These are phyloP conservation scores for Boletus reticulatus DNA, from an alignment of 768 basidiomycete species.

Conservation along the genomic window DNA sequence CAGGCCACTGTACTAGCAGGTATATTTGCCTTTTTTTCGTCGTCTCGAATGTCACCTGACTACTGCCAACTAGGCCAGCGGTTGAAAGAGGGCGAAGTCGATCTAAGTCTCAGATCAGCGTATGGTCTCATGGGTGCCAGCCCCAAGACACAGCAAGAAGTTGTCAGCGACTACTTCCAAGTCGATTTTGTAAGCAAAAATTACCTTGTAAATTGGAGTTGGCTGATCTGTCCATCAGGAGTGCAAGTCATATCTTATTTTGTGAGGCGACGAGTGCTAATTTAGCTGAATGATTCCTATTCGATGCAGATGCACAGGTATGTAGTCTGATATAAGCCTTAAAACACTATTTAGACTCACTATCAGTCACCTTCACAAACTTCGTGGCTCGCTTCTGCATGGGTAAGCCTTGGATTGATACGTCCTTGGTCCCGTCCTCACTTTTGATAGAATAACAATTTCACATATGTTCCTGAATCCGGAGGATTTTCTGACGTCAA, in stretches of 20 bases:
- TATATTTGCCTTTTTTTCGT: conserved; percentile 25
- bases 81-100: conserved; percentile 37
- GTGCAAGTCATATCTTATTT: conserved; percentile 20
- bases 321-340: not conserved
- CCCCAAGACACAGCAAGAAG: conserved; percentile 43
- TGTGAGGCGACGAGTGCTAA: not conserved
- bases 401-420: conserved; percentile 39
- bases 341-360: conserved; percentile 26
- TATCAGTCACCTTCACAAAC: conserved; percentile 59
- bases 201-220: not conserved
- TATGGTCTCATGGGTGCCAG: conserved; percentile 51
- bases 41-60: conserved; percentile 44
- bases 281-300: not conserved
- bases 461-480: conserved; percentile 47
- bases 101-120: conserved; percentile 51
- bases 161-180: conserved; percentile 57
- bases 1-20: conserved; percentile 46
- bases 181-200: conserved; percentile 35
- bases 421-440: conserved; percentile 1
- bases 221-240: conserved; percentile 20
- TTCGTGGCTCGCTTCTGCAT: conserved; percentile 61
- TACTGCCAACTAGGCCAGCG: conserved; percentile 6
- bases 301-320: conserved; percentile 28
- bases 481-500: conserved; percentile 61
- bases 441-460: conserved; percentile 53